These are phyloP conservation scores for Perkinsus olseni DNA, from an alignment of 169 alveolate genomes.

Conservation along the genomic window DNA sequence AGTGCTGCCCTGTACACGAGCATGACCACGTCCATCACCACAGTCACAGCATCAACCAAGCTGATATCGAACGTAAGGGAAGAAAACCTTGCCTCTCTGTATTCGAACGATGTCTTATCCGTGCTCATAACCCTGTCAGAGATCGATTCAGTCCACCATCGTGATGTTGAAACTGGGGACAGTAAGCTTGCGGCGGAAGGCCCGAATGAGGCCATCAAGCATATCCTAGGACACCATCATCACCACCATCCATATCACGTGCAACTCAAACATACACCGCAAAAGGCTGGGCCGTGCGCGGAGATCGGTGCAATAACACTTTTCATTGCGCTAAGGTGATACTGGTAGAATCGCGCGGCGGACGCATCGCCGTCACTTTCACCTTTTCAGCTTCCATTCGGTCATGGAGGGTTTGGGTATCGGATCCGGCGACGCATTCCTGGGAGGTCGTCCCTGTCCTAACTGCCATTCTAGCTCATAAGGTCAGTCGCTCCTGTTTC, in stretches of 20 bases:
- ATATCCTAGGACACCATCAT: not conserved
- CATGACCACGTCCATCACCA: not conserved
- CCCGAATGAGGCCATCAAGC: not conserved
- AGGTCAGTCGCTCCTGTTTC: not conserved
- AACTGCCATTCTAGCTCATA: not conserved
- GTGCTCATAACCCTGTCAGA: not conserved
- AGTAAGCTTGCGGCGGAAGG: not conserved
- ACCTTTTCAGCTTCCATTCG: not conserved
- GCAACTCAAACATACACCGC: not conserved
- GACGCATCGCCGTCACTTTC: not conserved
- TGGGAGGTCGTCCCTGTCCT: not conserved
- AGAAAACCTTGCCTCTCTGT: no score
- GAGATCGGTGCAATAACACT: not conserved
- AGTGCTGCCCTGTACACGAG: not conserved
- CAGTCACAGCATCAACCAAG: not conserved
- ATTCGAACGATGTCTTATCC: no score
- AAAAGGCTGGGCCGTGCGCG: not conserved
- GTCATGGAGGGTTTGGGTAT: not conserved
- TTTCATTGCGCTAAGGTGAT: not conserved
- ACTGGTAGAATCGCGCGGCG: no score
- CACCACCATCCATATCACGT: not conserved
- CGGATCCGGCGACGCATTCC: not conserved
- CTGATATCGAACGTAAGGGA: not conserved
- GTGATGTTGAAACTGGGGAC: no score
- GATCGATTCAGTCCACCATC: not conserved